Percentiles rank a stretch among this genome's conserved stretches.
These are phyloP conservation scores for Sugiyamaella qingdaonensis DNA, from an alignment of 805 yeast species.

Conservation along the genomic window DNA sequence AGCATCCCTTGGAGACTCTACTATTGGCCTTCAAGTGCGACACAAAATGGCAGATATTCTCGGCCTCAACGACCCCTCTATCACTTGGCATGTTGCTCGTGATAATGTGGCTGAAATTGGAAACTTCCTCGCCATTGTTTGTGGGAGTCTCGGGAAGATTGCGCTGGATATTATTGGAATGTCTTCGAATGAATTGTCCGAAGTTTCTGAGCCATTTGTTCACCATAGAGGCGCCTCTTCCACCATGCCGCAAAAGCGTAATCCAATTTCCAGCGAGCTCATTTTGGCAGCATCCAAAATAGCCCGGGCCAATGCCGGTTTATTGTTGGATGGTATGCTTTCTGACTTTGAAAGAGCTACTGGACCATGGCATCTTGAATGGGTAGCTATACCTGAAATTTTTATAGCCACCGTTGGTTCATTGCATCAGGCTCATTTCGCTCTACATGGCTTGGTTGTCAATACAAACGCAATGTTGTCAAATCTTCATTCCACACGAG, in stretches of 20 bases:
- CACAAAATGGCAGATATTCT: slow-evolving; percentile 1
- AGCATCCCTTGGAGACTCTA: neutral
- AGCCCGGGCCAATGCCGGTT: slow-evolving; percentile 1
- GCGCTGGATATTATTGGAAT: slow-evolving; percentile 5
- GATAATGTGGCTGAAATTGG: slow-evolving; percentile 3
- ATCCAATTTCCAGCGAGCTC: slow-evolving; percentile 5
- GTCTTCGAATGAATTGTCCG: slow-evolving; percentile 5
- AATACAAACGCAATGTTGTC: slow-evolving; percentile 1
- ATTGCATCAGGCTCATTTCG: slow-evolving; percentile 4
- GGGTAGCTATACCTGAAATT: slow-evolving; percentile 6
- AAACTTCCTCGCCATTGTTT: slow-evolving; percentile 3
- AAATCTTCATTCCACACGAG: neutral
- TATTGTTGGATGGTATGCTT: slow-evolving; percentile 1
- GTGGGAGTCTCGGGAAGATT: slow-evolving; percentile 1
- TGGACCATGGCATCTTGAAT: slow-evolving; percentile 7
- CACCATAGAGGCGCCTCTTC: slow-evolving; percentile 7
- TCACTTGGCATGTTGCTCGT: slow-evolving; percentile 7
- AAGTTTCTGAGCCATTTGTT: slow-evolving; percentile 4
- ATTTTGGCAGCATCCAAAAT: slow-evolving; percentile 5
- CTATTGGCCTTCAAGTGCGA: neutral
- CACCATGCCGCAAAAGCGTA: slow-evolving; percentile 6
- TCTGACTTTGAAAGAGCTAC: slow-evolving; percentile 6
- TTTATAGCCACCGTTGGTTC: slow-evolving; percentile 3
- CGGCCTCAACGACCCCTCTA: slow-evolving; percentile 2
- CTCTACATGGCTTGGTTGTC: slow-evolving; percentile 3